phyloP scores from a whole-genome alignment of 768 basidiomycete species.

The Boletales sp. region DNA sequence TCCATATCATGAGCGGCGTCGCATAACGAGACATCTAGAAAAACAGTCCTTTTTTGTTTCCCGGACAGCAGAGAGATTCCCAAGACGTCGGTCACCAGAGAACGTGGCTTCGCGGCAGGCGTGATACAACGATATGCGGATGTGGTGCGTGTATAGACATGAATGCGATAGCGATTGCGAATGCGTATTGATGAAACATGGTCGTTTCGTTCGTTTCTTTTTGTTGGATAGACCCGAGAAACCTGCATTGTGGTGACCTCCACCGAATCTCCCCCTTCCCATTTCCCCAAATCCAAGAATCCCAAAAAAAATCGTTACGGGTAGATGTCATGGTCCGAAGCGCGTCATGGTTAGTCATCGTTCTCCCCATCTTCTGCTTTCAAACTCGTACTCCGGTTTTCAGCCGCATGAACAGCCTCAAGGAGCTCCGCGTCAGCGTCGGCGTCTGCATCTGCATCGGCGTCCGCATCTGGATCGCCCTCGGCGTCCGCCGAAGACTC shows the following conservation, averaged over 20 bases:
- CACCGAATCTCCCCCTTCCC: constrained; percentile 13
- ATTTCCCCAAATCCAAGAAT: constrained; percentile 9
- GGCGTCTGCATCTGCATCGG: constrained; percentile 35
- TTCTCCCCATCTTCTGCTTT: constrained; percentile 27
- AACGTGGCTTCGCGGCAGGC: background rate
- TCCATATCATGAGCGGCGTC: constrained; percentile 12
- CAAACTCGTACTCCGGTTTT: constrained; percentile 36
- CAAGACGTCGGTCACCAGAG: background rate
- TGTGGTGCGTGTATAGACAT: background rate
- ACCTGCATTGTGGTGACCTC: background rate
- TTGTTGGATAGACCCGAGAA: constrained; percentile 3
- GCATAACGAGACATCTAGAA: constrained; percentile 8
- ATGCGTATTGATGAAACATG: constrained; percentile 1
- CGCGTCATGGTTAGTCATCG: constrained; percentile 12
- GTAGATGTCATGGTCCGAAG: background rate
- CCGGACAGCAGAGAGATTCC: constrained; percentile 14
- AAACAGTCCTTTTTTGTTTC: background rate
- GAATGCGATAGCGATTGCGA: constrained; percentile 2
- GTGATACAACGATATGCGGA: constrained; percentile 1
- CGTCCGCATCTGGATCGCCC: constrained; percentile 37
- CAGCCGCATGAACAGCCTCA: constrained; percentile 51
- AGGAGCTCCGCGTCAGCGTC: constrained; percentile 45
- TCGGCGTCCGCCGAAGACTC: constrained; percentile 29
- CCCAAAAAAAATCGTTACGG: background rate
- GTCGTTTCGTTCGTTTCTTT: background rate